phyloP scores from a whole-genome alignment of 2,329 filamentous ascomycete species.

The Alternaria consortialis region DNA sequence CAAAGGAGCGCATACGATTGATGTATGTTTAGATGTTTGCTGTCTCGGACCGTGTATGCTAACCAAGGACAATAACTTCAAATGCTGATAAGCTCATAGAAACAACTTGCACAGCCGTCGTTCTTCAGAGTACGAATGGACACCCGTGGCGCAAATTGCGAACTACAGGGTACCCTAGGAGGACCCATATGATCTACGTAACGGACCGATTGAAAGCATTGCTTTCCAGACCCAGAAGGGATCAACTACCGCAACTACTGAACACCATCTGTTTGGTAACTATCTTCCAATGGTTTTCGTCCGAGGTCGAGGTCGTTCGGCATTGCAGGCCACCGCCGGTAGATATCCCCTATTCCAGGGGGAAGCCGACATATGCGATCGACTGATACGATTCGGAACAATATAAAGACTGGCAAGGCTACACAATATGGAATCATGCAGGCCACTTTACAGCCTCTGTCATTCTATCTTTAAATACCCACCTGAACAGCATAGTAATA shows the following conservation, averaged over 20 bases:
- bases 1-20: background rate
- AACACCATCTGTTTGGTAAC: slow-evolving; percentile 9
- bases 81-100: background rate
- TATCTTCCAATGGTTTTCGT: slow-evolving; percentile 7
- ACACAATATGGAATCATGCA: slow-evolving; percentile 13
- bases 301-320: slow-evolving; percentile 5
- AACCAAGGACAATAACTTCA: background rate
- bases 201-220: slow-evolving; percentile 10
- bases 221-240: slow-evolving; percentile 16
- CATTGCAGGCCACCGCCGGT: background rate
- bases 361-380: background rate
- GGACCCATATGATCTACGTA: slow-evolving; percentile 10
- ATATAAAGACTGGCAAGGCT: slow-evolving; percentile 19
- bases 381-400: background rate
- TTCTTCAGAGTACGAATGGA: background rate
- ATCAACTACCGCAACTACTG: slow-evolving; percentile 20
- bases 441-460: slow-evolving; percentile 24
- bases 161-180: slow-evolving; percentile 5
- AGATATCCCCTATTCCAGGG: slow-evolving; percentile 12
- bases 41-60: background rate
- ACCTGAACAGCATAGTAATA: slow-evolving; percentile 11
- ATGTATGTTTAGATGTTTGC: background rate
- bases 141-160: slow-evolving; percentile 7
- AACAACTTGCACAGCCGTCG: background rate
- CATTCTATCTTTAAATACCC: slow-evolving; percentile 18